Evolutionary conservation across 2,329 filamentous ascomycete genomes (phyloP), one percentile per base, ranked within the genome.

Genomic region (Fusarium penzigii): DNA sequence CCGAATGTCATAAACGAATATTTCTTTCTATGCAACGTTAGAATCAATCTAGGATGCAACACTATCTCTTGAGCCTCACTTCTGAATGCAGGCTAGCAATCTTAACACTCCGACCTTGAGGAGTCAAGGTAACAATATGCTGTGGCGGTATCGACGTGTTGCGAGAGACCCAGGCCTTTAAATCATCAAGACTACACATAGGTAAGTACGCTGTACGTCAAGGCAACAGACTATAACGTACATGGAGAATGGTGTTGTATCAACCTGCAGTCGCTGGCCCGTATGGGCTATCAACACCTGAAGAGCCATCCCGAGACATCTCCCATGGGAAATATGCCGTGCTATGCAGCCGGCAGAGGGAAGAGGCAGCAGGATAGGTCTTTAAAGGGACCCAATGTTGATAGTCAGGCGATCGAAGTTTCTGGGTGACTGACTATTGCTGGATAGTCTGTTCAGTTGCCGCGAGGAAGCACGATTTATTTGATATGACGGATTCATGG

Each of bases 201-300:
- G 13, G 44, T 65, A 51, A 65, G 61, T 39, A 41, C 12, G 40
- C 40, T 29, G 25, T 5, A 34, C 44, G 32, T 39, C 17, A 11
- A 7, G 10, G 17, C 17, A 17, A 36, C 39, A 16, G 34, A 46
- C 10, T 16, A 32, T 42, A 13, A 45, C 63, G 65, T 78, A 91
- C 88, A 87, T 88, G 64, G 82, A 80, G 73, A 93, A 89, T 69
- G 85, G 83, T 59, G 86, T 81, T 62, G 87, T 84, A 75, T 96
- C 90, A 71, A 89, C 83, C 71, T 86, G 81, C 70, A 96, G 82
- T 75, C 88, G 87, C 80, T 91, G 87, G 79, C 93, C 93, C 74
- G 89, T 92, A 77, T 96, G 92, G 81, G 91, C 92, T 70, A 96
- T 87, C 79, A 91, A 90, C 75, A 96, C 87, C 77, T 90, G 86